A percentile compares a stretch with the other conserved stretches of the same genome.
phyloP scores from a whole-genome alignment of 768 basidiomycete genomes.

The Steccherinum ochraceum region DNA sequence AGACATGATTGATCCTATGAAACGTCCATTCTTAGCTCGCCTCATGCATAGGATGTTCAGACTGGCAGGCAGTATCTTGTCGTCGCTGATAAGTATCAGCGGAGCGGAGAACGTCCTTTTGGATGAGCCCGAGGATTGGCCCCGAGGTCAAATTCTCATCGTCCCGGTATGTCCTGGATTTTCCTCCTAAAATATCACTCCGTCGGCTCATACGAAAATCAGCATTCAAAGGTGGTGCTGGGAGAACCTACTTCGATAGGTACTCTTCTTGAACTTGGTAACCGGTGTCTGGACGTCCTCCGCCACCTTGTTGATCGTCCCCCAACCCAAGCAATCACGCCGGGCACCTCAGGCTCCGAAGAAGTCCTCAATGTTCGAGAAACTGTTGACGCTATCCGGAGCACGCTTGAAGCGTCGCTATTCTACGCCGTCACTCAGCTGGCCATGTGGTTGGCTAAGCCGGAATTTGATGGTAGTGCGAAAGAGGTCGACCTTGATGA shows the following conservation, averaged over 20 bases:
- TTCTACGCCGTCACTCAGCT: constrained; percentile 74
- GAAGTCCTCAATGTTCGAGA: constrained; percentile 47
- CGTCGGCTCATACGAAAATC: too few species aligned
- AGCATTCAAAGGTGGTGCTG: constrained; percentile 84
- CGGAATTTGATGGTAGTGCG: constrained; percentile 48
- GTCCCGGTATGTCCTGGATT: constrained; percentile 58
- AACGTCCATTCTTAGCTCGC: constrained; percentile 65
- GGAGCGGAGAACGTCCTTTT: constrained; percentile 62
- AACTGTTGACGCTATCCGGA: constrained; percentile 49
- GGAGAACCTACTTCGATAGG: constrained; percentile 82
- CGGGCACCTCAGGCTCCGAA: constrained; percentile 28
- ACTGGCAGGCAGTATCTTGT: constrained; percentile 62
- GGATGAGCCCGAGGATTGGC: constrained; percentile 66
- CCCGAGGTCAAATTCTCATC: constrained; percentile 57
- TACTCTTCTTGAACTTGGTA: constrained; percentile 80
- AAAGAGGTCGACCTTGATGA: constrained; percentile 42
- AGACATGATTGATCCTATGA: constrained; percentile 52
- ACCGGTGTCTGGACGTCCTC: constrained; percentile 69
- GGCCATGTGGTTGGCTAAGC: constrained; percentile 70
- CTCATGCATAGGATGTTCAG: constrained; percentile 68
- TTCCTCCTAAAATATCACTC: not conserved
- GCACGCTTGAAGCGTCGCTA: constrained; percentile 61
- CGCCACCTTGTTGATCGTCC: constrained; percentile 60
- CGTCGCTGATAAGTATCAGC: constrained; percentile 65
- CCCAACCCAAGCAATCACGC: constrained; percentile 45